These are phyloP conservation scores for Trichoderma orchidacearum DNA, from an alignment of 495 filamentous ascomycete species.

Conservation along the genomic window DNA sequence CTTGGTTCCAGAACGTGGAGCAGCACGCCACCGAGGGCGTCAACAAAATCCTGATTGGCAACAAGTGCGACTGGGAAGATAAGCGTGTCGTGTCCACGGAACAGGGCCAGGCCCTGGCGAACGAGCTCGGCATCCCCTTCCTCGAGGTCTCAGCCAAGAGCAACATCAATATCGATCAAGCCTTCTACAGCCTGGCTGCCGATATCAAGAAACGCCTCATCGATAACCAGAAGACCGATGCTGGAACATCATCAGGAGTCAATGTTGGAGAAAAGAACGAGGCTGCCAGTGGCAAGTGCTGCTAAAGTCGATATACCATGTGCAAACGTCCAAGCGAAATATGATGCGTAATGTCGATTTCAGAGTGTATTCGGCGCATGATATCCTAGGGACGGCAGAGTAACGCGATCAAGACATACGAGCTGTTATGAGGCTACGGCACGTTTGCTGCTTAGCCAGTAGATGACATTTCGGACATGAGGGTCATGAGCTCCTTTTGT, in stretches of 20 bases:
- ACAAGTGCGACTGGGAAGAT: conserved; percentile 99
- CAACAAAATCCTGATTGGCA: conserved; percentile 98
- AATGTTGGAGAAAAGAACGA: conserved; percentile 52
- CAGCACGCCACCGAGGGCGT: conserved; percentile 98
- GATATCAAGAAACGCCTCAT: conserved; percentile 97
- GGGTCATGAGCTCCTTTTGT: background rate
- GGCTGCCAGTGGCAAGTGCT: conserved; percentile 72
- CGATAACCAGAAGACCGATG: conserved; percentile 71
- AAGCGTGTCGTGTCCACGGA: conserved; percentile 90
- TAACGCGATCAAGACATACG: conserved; percentile 6
- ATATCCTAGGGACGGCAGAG: conserved; percentile 3
- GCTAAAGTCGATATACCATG: conserved; percentile 35
- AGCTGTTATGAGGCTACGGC: background rate
- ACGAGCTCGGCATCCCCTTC: conserved; percentile 96
- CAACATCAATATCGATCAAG: conserved; percentile 99
- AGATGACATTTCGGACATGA: conserved; percentile 1
- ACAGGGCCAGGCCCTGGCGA: conserved; percentile 81
- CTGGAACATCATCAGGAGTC: conserved; percentile 47
- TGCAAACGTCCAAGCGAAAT: background rate
- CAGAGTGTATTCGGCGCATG: conserved; percentile 2
- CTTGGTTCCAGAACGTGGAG: conserved; percentile 98
- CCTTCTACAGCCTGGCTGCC: conserved; percentile 85
- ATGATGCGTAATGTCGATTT: conserved; percentile 1
- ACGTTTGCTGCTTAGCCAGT: background rate
- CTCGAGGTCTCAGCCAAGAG: conserved; percentile 96